These are phyloP conservation scores for Hemisphaericaspora nanyangensis DNA, from an alignment of 805 yeast genomes.

Conservation along the genomic window DNA sequence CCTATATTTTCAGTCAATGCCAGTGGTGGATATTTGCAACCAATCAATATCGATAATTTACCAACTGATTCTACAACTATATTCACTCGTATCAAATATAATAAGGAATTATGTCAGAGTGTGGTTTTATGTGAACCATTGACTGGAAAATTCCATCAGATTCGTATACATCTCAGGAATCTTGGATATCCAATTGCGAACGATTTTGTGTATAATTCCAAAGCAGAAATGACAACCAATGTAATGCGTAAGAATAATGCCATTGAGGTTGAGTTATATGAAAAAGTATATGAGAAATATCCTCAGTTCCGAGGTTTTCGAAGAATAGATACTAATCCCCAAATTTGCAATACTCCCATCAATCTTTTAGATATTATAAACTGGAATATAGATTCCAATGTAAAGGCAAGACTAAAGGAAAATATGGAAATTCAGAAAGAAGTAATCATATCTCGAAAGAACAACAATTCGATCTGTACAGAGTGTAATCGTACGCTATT, in stretches of 20 bases:
- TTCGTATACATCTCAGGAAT: conserved; percentile 50
- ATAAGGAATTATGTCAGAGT: conserved; percentile 28
- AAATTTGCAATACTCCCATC: conserved; percentile 4
- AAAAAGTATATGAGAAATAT: conserved; percentile 12
- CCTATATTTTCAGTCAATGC: conserved; percentile 38
- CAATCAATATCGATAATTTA: conserved; percentile 18
- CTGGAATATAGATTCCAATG: conserved; percentile 1
- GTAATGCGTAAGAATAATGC: conserved; percentile 16
- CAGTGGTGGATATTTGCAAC: conserved; percentile 31
- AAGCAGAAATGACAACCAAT: conserved; percentile 5
- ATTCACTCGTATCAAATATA: conserved; percentile 29
- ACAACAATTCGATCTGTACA: background rate
- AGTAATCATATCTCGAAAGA: background rate
- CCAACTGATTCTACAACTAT: conserved; percentile 30
- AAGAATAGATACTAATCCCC: conserved; percentile 5
- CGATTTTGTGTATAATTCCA: conserved; percentile 45
- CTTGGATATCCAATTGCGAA: conserved; percentile 84
- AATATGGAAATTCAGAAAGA: background rate
- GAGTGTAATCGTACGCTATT: conserved; percentile 4
- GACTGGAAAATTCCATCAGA: conserved; percentile 57
- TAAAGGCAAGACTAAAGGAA: background rate
- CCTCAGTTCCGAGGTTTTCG: conserved; percentile 13
- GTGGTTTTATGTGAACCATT: conserved; percentile 46
- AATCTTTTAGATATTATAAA: background rate
- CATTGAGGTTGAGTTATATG: conserved; percentile 22